Evolutionary conservation across 495 filamentous ascomycete species (phyloP), one percentile per base, ranked within the genome.

Genomic region (Penicillium steckii): DNA sequence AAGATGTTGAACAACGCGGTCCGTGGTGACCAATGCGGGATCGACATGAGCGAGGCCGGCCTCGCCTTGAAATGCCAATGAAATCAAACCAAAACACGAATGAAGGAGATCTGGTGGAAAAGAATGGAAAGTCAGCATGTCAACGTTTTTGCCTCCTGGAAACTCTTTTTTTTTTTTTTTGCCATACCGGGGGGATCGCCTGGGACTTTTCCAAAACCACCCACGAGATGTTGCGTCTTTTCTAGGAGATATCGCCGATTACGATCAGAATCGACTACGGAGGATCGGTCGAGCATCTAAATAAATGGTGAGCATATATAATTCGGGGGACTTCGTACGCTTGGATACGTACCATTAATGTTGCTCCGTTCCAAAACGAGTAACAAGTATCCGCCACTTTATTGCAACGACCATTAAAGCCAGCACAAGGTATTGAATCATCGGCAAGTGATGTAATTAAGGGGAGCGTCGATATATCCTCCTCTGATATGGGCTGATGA

Each of bases 311-410:
- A 66, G 47, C 41, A 19, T 41, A 44, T 19, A 4, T 22, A 1
- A n/a, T 23, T 25, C 37, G 42, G 13, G 32, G n/a, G n/a, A 29
- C 10, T 26, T 10, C 1, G 17, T 7, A 18, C 23, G 21, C 32
- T 25, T n/a, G 4, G 4, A 6, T 5, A 43, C 74, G 57, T 74
- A 89, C 82, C 44, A 69, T 72, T 6, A 97, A 68, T 5, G 89
- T 82, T 9, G 81, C 91, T 23, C 77, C 77, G 2, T 87, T 88
- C 94, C 94, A 98, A 75, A 91, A 98, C 5, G 81, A 84, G 68
- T 98, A 97, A 69, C 94, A 98, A 1, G 93, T 97, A 70, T 98
- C 94, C 17, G 86, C 85, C 10, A 82, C 66, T 64, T 98, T 98
- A 72, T 96, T 96, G 53, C 79, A 81, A 27, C 94, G 83, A 37